These are phyloP conservation scores for Colletotrichum eleusines DNA, from an alignment of 2,329 filamentous ascomycete genomes.

Conservation along the genomic window DNA sequence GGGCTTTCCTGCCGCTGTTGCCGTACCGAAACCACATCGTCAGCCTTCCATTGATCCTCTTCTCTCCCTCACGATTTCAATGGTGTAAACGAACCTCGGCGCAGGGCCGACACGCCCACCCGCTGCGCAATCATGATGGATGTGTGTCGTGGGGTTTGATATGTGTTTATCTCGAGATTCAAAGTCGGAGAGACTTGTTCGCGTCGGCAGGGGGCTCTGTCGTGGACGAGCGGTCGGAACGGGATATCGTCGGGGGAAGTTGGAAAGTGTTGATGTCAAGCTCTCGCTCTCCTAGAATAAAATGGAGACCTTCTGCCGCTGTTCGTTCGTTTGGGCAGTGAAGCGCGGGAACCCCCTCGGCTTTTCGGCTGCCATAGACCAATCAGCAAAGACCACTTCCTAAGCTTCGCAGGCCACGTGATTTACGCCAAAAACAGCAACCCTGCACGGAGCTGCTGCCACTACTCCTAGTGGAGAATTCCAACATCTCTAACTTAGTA, in stretches of 20 bases:
- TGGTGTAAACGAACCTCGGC: slow-evolving; percentile 62
- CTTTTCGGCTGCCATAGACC: slow-evolving; percentile 59
- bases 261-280: slow-evolving; percentile 35
- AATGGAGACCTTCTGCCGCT: slow-evolving; percentile 24
- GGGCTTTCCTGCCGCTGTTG: slow-evolving; percentile 53
- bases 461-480: too few relatives aligned
- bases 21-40: slow-evolving; percentile 47
- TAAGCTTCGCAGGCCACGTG: slow-evolving; percentile 47
- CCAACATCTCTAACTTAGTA: too few relatives aligned
- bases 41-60: slow-evolving; percentile 15
- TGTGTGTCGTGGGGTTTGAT: background rate
- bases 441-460: background rate
- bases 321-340: slow-evolving; percentile 15
- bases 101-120: slow-evolving; percentile 69
- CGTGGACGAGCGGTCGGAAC: slow-evolving; percentile 43
- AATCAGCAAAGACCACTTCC: slow-evolving; percentile 55
- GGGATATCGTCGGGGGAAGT: slow-evolving; percentile 32
- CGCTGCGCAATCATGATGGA: slow-evolving; percentile 67
- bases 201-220: background rate
- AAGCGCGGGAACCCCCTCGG: slow-evolving; percentile 47
- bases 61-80: background rate
- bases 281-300: slow-evolving; percentile 16
- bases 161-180: background rate
- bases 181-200: background rate
- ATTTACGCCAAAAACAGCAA: background rate